Conservation (phyloP, 2,329 filamentous ascomycete species). For the Macrophomina pseudophaseolina region DNA sequence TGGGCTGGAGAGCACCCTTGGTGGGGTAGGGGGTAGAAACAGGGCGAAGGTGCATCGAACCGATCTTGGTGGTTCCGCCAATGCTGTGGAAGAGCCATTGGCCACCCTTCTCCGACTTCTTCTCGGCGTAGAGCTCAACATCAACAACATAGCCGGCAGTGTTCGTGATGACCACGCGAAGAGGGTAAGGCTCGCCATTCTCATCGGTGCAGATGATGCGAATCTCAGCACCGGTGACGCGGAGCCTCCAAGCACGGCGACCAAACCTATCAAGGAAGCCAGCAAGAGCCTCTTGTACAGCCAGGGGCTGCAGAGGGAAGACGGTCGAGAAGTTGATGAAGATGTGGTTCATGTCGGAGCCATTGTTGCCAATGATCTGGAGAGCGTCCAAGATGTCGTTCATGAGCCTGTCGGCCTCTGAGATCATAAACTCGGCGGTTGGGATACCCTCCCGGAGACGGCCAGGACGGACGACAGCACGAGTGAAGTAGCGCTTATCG, state of each 20-base stretch:
- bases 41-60: slow-evolving; percentile 89
- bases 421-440: slow-evolving; percentile 97
- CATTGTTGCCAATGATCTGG: slow-evolving; percentile 98
- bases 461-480: slow-evolving; percentile 91
- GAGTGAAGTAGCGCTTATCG: slow-evolving; percentile 98
- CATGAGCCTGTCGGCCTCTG: slow-evolving; percentile 93
- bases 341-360: slow-evolving; percentile 99
- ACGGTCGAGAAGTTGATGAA: slow-evolving; percentile 99
- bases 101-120: slow-evolving; percentile 90
- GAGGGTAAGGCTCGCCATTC: slow-evolving; percentile 84
- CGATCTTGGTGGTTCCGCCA: slow-evolving; percentile 91
- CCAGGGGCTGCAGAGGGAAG: slow-evolving; percentile 86
- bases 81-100: slow-evolving; percentile 99
- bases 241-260: slow-evolving; percentile 91
- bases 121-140: slow-evolving; percentile 96
- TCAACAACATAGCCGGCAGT: slow-evolving; percentile 98
- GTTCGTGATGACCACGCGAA: slow-evolving; percentile 96
- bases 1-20: slow-evolving; percentile 98
- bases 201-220: slow-evolving; percentile 95
- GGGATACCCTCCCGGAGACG: slow-evolving; percentile 96
- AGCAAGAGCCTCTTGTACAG: slow-evolving; percentile 90
- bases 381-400: slow-evolving; percentile 97
- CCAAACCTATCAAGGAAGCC: slow-evolving; percentile 97
- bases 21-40: slow-evolving; percentile 93
- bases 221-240: slow-evolving; percentile 96